These are phyloP conservation scores for Coniochaeta prunicola DNA, from an alignment of 2,329 filamentous ascomycete genomes.

Conservation along the genomic window DNA sequence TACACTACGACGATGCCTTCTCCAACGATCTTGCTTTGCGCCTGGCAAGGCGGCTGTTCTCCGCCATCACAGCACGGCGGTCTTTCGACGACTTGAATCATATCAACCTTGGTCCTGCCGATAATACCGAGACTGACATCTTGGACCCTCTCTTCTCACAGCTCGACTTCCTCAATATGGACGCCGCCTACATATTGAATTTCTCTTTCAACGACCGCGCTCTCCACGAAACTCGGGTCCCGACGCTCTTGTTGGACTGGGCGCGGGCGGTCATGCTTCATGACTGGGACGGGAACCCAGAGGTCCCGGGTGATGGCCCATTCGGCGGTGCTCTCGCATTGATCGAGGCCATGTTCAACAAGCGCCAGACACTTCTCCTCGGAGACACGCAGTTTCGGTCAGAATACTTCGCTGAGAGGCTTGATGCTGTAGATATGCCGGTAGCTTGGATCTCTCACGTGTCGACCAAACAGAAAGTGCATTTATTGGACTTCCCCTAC, in stretches of 20 bases:
- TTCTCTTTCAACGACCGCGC: slow-evolving; percentile 44
- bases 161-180: slow-evolving; percentile 42
- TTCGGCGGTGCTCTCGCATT: slow-evolving; percentile 73
- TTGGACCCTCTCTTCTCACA: slow-evolving; percentile 43
- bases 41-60: slow-evolving; percentile 50
- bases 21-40: slow-evolving; percentile 53
- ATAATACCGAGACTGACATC: slow-evolving; percentile 29
- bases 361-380: slow-evolving; percentile 56
- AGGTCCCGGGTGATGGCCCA: slow-evolving; percentile 61
- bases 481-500: slow-evolving; percentile 75
- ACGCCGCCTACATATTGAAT: slow-evolving; percentile 35
- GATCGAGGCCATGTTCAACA: slow-evolving; percentile 65
- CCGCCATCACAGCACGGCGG: slow-evolving; percentile 46
- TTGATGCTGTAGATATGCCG: slow-evolving; percentile 70
- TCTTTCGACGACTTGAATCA: slow-evolving; percentile 40
- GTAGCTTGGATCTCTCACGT: slow-evolving; percentile 60
- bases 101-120: slow-evolving; percentile 22
- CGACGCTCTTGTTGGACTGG: slow-evolving; percentile 60
- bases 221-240: slow-evolving; percentile 49
- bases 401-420: slow-evolving; percentile 66
- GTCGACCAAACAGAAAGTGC: slow-evolving; percentile 55
- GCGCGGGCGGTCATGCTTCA: slow-evolving; percentile 66
- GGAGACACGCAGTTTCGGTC: slow-evolving; percentile 65
- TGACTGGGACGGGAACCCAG: slow-evolving; percentile 72
- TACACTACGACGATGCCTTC: slow-evolving; percentile 57